phyloP scores from a whole-genome alignment of 768 basidiomycete species.

The Tylopilus rubrobrunneus region DNA sequence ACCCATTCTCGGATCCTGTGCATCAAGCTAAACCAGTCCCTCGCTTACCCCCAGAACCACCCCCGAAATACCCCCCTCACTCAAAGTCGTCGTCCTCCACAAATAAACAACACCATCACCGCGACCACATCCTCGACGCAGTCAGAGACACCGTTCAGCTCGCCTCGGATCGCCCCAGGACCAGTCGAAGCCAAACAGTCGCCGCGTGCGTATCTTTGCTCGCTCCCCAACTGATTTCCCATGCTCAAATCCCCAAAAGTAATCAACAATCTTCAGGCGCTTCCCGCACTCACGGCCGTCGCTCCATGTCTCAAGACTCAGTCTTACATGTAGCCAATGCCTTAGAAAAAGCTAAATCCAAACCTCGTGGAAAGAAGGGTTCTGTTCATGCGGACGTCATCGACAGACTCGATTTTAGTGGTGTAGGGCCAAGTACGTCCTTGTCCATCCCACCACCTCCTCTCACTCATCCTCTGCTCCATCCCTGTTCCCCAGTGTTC shows the following conservation, averaged over 20 bases:
- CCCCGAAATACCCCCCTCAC: conserved; percentile 27
- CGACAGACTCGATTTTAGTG: conserved; percentile 82
- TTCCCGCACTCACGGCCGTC: conserved; percentile 33
- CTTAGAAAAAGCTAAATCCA: conserved; percentile 46
- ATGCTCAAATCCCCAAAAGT: conserved; percentile 23
- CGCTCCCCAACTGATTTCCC: not conserved
- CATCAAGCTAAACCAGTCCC: conserved; percentile 31
- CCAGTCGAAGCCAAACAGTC: conserved; percentile 57
- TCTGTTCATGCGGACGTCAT: conserved; percentile 86
- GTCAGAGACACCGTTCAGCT: conserved; percentile 67
- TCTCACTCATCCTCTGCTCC: conserved; percentile 5
- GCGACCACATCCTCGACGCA: conserved; percentile 52
- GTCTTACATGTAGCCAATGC: conserved; percentile 35
- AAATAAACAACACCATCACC: conserved; percentile 31
- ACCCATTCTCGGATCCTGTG: conserved; percentile 48
- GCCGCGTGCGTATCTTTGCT: conserved; percentile 21
- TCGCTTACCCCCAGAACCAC: conserved; percentile 39
- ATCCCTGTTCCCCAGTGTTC: conserved; percentile 59
- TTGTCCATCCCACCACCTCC: not conserved
- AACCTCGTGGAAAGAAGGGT: conserved; percentile 60
- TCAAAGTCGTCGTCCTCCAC: conserved; percentile 27
- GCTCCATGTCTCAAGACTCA: conserved; percentile 51
- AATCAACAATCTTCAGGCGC: conserved; percentile 17
- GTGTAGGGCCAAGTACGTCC: conserved; percentile 76
- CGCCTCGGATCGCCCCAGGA: conserved; percentile 43